Evolutionary conservation across 2,329 filamentous ascomycete genomes (phyloP), one percentile per base, ranked within the genome.

Genomic region (Aschersonia sp.): DNA sequence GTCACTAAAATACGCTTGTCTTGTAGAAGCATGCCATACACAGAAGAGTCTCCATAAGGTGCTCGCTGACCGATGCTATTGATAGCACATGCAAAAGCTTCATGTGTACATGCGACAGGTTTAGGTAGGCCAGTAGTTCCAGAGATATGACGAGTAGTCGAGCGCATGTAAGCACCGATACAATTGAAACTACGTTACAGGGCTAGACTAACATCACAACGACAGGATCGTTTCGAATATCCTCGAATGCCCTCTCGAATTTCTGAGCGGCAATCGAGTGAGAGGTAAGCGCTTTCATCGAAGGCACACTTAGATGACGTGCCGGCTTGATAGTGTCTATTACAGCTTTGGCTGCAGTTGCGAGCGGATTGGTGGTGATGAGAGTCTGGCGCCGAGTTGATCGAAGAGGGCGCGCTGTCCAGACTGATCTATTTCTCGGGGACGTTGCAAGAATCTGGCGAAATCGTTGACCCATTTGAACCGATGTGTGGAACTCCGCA

Each of bases 1-100:
- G 46, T 48, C n/a, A 44, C 40, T n/a, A 48, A 4, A 5, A 48
- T 43, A 4, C 41, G 41, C 20, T 48, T 48, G n/a, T 42, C 41
- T 5, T 20, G 40, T 9, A 9, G 44, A 5, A 38, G 31, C 28
- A 9, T 44, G n/a, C 43, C 46, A 40, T 30, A 5, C 5, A 48
- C 9, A 35, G 43, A 31, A 12, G 32, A 9, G 30, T 32, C 31
- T 20, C 43, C 29, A 42, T n/a, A 6, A 6, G 35, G 35, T 38
- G 35, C 35, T 38, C 12, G 6, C 35, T 38, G 35, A 12, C 12
- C 12, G 7, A 7, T 38, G 35, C 7, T 12, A 12, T 38, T 7
- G 12, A 38, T 12, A 7, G 12, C 35, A 7, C 35, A 12, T 12
- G 35, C 35, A 12, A 7, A 38, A 38, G 35, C 12, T 12, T 38